Base-by-base conservation (phyloP, 1,284 basidiomycete genomes). In the Ustilago sp. region DNA sequence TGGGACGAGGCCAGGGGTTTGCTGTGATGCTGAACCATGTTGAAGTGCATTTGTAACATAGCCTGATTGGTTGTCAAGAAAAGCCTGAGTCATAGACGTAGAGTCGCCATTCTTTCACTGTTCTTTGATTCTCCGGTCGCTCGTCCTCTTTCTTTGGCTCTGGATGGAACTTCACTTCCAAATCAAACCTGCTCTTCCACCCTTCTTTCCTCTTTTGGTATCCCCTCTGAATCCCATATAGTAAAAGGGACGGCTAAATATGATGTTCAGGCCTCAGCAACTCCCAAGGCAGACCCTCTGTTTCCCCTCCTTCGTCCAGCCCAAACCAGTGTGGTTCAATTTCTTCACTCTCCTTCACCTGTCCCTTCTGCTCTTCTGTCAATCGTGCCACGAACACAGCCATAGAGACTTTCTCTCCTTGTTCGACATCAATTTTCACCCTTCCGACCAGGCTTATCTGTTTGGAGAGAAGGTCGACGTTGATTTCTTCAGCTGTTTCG, bases 51-150 rank as follows among this genome's bases (percentile, higher is more conserved):
- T 38, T 38, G 36, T 38, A 38, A 38, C 36, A 38, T 38, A 38
- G 36, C 5, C 13, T 8, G 1, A 38, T 38, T 38, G 23, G 23
- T 28, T 28, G 23, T 28, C 23, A 28, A 28, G 38, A 39, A 39
- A 39, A 39, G 38, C 7, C 36, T 47, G 41, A 34, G 15, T 23
- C 8, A 17, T 58, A 38, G 2, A 63, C n/a, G 5, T 47, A 28
- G 6, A 71, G 43, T 8, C 36, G 28, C 68, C 68, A 71, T 8
- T 8, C 17, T 5, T 38, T 47, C 6, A 66, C 43, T 9, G 23
- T 51, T 4, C 68, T 53, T 36, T 63, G 56, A n/a, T 71, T 71
- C 39, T 71, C 68, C 8, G 68, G 50, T 13, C 63, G 48, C 55
- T 71, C 50, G 0, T 38, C 59, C 3, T 54, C 19, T 8, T 62